Evolutionary conservation across 768 basidiomycete genomes (phyloP).

Genomic region (Pilatotrama ljubarskyi): DNA sequence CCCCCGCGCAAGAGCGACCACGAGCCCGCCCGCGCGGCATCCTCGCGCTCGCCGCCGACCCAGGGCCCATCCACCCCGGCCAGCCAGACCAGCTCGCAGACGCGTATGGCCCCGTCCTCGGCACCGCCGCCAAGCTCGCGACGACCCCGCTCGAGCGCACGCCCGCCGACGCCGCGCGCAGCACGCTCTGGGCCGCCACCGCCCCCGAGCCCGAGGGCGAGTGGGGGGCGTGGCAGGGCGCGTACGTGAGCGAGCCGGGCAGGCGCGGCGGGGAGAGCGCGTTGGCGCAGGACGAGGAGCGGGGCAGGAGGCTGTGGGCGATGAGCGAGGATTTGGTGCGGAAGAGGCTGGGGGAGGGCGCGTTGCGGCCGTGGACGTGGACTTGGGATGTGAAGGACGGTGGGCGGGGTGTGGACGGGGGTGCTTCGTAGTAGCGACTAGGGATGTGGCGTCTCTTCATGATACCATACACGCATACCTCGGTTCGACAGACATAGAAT

Average conservation of each 20-base stretch:
- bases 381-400: neutral
- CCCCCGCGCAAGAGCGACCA: neutral
- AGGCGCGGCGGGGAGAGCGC: conserved; percentile 24
- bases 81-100: conserved; percentile 32
- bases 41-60: conserved; percentile 31
- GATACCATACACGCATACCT: no score
- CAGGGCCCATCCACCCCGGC: conserved; percentile 31
- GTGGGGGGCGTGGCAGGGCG: conserved; percentile 25
- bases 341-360: conserved; percentile 27
- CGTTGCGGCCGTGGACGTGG: conserved; percentile 27
- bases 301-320: conserved; percentile 32
- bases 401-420: no score
- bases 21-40: conserved; percentile 20
- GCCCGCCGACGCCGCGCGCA: conserved; percentile 29
- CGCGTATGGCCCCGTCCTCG: conserved; percentile 28
- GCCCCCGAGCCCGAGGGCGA: conserved; percentile 27
- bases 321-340: conserved; percentile 34
- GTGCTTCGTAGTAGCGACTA: no score
- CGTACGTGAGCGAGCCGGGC: conserved; percentile 30
- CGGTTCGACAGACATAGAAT: no score
- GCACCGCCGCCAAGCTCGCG: conserved; percentile 24
- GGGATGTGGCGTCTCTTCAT: no score
- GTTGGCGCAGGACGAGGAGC: conserved; percentile 27
- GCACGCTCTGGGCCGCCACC: conserved; percentile 36
- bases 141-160: conserved; percentile 31